Conservation (phyloP, 192 early-diverging fungal species). For the Lobulomyces angularis region DNA sequence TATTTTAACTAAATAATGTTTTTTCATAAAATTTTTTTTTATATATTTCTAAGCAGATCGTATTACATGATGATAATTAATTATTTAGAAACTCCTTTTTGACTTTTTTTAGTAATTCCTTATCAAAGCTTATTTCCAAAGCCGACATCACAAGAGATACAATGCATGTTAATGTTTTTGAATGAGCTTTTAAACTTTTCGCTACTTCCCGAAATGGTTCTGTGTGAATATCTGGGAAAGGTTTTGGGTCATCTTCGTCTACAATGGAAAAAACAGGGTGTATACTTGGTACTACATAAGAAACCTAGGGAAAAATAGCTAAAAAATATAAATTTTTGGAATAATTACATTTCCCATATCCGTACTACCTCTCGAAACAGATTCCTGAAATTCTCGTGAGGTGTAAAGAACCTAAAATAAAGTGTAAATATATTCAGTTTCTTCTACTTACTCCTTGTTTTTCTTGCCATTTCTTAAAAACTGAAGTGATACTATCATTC, state of each 20-base stretch:
- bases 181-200: conserved; percentile 41
- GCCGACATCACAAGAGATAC: conserved; percentile 36
- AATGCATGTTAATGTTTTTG: conserved; percentile 37
- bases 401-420: conserved; percentile 17
- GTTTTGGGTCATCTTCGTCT: conserved; percentile 38
- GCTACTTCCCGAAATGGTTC: conserved; percentile 46
- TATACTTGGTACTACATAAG: conserved; percentile 26
- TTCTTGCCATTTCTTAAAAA: conserved; percentile 10
- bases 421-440: conserved; percentile 9
- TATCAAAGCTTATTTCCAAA: conserved; percentile 14
- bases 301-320: conserved; percentile 46
- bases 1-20: too few relatives aligned
- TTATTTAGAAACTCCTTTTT: conserved; percentile 13
- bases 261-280: conserved; percentile 31
- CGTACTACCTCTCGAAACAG: conserved; percentile 32
- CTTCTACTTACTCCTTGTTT: conserved; percentile 7
- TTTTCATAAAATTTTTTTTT: too few relatives aligned
- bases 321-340: too few relatives aligned
- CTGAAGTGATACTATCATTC: conserved; percentile 27
- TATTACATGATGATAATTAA: conserved; percentile 39
- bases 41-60: too few relatives aligned
- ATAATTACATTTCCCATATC: conserved; percentile 69
- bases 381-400: conserved; percentile 8
- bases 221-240: conserved; percentile 55
- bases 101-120: background rate